Evolutionary conservation across 305 asterid genomes (phyloP), one percentile per base, ranked within the genome.

Genomic region (Euphrasia arctica): DNA sequence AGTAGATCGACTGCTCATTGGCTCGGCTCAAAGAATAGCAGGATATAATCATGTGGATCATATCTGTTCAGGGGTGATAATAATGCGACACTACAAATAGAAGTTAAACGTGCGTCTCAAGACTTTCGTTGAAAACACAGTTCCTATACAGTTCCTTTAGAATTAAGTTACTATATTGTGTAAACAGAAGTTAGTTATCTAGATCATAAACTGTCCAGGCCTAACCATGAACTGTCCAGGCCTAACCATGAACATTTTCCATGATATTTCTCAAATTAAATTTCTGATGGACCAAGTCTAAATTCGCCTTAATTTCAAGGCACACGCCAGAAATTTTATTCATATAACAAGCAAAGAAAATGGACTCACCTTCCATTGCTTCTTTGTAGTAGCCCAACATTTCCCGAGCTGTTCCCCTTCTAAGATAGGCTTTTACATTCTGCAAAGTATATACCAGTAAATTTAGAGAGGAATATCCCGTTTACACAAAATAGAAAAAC

Each of bases 381-480:
- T 86, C 96, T 68, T 73, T 86, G 63, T 67, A 78, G 74, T 76
- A 93, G 59, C 95, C 95, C 75, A 90, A 76, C 91, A 86, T 90
- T 84, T 93, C 97, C 45, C 99, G 79, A 6, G 99, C 85, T 11
- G 96, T 93, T 68, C 95, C 99, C 80, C 99, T 86, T 65, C 99
- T 83, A 67, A 93, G 74, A 75, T 83, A 83, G 4, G 98, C 90
- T 77, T 93, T 93, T 45, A 93, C 87, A 78, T 81, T 93, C 99
- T 93, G 95, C 60, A 77, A 64, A 63, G 45, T 11, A 39, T 58
- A 66, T 59, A 54, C 34, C 67, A 67, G 54, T 3, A 31, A 50
- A 72, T 36, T 29, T 12, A 54, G 22, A 5, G 48, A 12, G 66
- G 45, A n/a, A 55, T 31, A 5, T 60, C 11, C 13, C 14, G 28